Evolutionary conservation across 495 filamentous ascomycete genomes (phyloP), one percentile per base, ranked within the genome.

Genomic region (Aspergillus ostianus): DNA sequence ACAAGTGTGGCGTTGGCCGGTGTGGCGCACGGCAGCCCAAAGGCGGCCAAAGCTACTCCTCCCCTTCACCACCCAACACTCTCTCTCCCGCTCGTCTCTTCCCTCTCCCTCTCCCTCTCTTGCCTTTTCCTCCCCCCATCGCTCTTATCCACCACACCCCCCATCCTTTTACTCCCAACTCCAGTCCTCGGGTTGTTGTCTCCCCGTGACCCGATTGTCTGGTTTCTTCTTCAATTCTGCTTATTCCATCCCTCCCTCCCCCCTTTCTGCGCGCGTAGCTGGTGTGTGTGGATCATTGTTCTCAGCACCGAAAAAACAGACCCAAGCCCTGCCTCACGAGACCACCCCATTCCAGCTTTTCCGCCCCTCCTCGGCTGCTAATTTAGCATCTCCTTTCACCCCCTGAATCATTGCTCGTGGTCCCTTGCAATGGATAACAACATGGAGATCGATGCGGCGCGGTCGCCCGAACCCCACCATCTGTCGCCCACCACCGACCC

Each of bases 361-460:
- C 55, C 58, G 65, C 72, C 69, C 71, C 67, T 73, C 69, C 64
- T 70, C 63, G 52, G 59, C 64, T 29, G 60, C 56, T 30, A 63
- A 64, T 49, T 56, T 61, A 55, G 55, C 63, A 67, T 59, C 65
- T 64, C 21, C 55, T 29, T 23, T 44, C 47, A 56, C 50, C 48
- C 48, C 29, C 9, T 17, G 50, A 32, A 50, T 41, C 55, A 32
- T 51, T 30, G 6, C 56, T 45, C 27, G 66, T 64, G 61, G 63
- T 63, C 64, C 61, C 64, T 57, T 57, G 27, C 61, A 62, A 96
- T 96, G 93, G 94, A 98, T 78, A 96, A 92, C 69, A 96, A 95
- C 76, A 98, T 98, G 94, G 94, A 98, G 74, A 92, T 97, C 63
- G 81, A 84, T 67, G 73, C 80, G 51, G 90, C 89, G 68, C 89